Evolutionary conservation across 371 early-diverging fungal species (phyloP), one percentile per base, ranked within the genome.

Genomic region (Coemansia sp.): DNA sequence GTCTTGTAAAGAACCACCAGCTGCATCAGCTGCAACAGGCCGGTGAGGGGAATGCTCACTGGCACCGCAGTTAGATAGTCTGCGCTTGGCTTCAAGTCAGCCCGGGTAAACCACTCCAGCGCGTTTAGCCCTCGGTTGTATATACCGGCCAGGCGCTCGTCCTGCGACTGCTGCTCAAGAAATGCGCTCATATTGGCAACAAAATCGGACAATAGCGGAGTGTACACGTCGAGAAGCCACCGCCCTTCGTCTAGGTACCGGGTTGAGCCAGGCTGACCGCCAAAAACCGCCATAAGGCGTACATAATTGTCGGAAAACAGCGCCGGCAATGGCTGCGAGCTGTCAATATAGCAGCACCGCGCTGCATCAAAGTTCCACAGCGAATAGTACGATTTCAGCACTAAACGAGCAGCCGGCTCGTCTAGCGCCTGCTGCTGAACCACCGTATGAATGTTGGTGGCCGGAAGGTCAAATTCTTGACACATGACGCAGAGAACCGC

Each of bases 221-320:
- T 82, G 75, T 94, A 94, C 47, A 90, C 86, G 43, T 80, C 81
- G 78, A 87, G 85, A 43, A 92, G 81, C 65, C 83, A 83, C 4
- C 83, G 84, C 10, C 92, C 77, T 79, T 97, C 96, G 67, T 90
- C 86, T 76, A 95, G 86, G 80, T 91, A 93, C 50, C 88, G 89
- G 58, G 90, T 88, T 47, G 40, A 85, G 34, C 64, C 57, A 68
- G 94, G 51, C 41, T 65, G 65, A 5, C 65, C 65, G 70, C 97
- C 97, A 83, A 96, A 96, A 65, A 94, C 82, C 48, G 92, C 93
- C 66, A 93, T 85, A 31, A 92, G 66, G 1, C 34, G 16, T 1
- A n/a, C 64, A 30, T 33, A 36, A 11, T 34, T n/a, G 30, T 43
- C 0, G 9, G 63, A 30, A 14, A 45, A 41, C 26, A 59, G 35